Evolutionary conservation across 2,329 filamentous ascomycete genomes (phyloP).

Genomic region (Teratosphaeriaceae sp.): DNA sequence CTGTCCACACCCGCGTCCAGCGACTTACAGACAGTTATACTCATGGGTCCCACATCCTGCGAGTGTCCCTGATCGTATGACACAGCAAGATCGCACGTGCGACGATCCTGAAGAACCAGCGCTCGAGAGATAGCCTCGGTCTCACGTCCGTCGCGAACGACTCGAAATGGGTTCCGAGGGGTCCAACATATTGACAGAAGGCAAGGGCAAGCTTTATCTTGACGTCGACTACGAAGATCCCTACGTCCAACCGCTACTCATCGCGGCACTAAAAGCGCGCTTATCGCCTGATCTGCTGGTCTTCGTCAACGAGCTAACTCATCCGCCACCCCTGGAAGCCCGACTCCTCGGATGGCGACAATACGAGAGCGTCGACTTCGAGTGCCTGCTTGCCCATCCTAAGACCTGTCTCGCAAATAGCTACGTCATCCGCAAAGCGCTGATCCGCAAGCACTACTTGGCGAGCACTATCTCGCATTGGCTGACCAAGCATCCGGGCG

Average conservation of each 20-base stretch:
- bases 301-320: constrained; percentile 45
- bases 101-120: too few relatives aligned
- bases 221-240: constrained; percentile 76
- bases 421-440: constrained; percentile 90
- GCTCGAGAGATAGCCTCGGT: too few relatives aligned
- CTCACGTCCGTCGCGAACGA: neutral
- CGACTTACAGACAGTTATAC: too few relatives aligned
- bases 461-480: constrained; percentile 77
- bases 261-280: constrained; percentile 60
- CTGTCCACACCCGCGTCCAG: too few relatives aligned
- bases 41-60: too few relatives aligned
- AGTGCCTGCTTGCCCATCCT: constrained; percentile 58
- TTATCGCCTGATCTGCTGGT: constrained; percentile 44
- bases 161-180: too few relatives aligned
- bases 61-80: too few relatives aligned
- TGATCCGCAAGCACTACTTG: constrained; percentile 94
- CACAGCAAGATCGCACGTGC: too few relatives aligned
- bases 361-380: constrained; percentile 86
- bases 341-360: constrained; percentile 70
- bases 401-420: constrained; percentile 67
- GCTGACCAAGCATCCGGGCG: constrained; percentile 74
- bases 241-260: constrained; percentile 83
- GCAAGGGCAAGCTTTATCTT: constrained; percentile 50
- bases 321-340: constrained; percentile 27
- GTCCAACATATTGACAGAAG: too few relatives aligned